Conservation (phyloP, 257 asterid genomes). For the Solanum okadae region DNA sequence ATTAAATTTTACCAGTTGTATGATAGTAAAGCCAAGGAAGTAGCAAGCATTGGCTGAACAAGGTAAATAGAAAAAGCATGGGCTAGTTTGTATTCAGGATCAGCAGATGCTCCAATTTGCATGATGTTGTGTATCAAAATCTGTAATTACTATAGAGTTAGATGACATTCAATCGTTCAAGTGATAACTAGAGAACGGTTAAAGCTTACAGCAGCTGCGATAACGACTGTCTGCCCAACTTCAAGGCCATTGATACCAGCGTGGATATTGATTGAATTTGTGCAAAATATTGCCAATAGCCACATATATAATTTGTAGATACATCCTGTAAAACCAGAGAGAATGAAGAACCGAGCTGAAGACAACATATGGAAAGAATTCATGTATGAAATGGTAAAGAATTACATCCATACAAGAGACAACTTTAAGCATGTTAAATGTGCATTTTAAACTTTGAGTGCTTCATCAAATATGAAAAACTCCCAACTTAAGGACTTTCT, state of each 20-base stretch:
- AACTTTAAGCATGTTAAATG: not conserved
- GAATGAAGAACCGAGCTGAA: not conserved
- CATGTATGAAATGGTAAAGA: not conserved
- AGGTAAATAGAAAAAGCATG: constrained; percentile 91
- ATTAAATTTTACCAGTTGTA: constrained; percentile 59
- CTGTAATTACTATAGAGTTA: constrained; percentile 24
- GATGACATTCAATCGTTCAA: not conserved
- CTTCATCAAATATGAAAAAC: not conserved
- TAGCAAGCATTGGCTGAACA: constrained; percentile 83
- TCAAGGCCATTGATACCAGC: constrained; percentile 97
- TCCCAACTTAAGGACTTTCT: not conserved
- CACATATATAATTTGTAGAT: constrained; percentile 91
- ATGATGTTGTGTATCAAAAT: constrained; percentile 73
- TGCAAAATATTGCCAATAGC: constrained; percentile 89
- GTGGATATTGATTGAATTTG: constrained; percentile 86
- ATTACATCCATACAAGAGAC: not conserved
- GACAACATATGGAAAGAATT: not conserved
- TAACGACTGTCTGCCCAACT: constrained; percentile 92
- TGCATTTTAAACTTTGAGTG: not conserved
- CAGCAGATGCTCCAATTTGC: constrained; percentile 74
- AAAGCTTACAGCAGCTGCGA: constrained; percentile 76
- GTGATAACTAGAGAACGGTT: not conserved
- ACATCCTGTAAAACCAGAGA: constrained; percentile 47
- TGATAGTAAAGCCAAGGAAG: constrained; percentile 84
- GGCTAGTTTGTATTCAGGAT: constrained; percentile 79